Evolutionary conservation across 2,329 filamentous ascomycete species (phyloP), one percentile per base, ranked within the genome.

Genomic region (Huntiella savannae): DNA sequence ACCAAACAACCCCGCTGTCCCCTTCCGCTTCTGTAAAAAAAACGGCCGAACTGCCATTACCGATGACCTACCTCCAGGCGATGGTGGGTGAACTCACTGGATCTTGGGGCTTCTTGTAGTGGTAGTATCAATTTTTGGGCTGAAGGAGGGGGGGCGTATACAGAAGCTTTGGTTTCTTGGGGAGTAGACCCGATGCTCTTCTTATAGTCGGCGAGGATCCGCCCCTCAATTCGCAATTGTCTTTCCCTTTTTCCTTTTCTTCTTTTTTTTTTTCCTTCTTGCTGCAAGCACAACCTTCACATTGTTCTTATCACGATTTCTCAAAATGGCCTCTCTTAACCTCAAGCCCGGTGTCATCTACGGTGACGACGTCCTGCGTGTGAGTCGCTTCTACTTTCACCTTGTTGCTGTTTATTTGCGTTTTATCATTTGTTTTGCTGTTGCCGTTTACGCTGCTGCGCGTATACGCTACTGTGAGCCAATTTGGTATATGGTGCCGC

Each of bases 271-370:
- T 39, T 43, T 47, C 40, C 28, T 12, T 40, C 33, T 47, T 47
- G 33, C 12, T 35, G 13, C 8, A 46, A 43, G 22, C 28, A 45
- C 44, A 47, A 47, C 44, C 44, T 43, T 47, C 40, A 38, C 34
- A 37, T 47, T 43, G 38, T 49, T 39, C 37, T 50, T 43, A 15
- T 19, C 40, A 40, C 13, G 52, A 49, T 59, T 46, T 53, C 57
- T 49, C 52, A 55, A 43, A 46, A 50, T 50, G 48, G 44, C 44
- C 53, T 64, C 67, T 52, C 60, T 71, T 52, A 68, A 62, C 59
- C 64, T 68, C 55, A 70, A 70, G 64, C 56, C 66, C 51, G 68
- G 68, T 54, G 68, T 71, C 60, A 69, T 71, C 59, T 67, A 69
- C 53, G 68, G 68, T 54, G 66, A 71, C 54, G 68, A 71, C 57